Evolutionary conservation across 2,329 filamentous ascomycete genomes (phyloP).

Genomic region (Orbilia blumenaviensis): DNA sequence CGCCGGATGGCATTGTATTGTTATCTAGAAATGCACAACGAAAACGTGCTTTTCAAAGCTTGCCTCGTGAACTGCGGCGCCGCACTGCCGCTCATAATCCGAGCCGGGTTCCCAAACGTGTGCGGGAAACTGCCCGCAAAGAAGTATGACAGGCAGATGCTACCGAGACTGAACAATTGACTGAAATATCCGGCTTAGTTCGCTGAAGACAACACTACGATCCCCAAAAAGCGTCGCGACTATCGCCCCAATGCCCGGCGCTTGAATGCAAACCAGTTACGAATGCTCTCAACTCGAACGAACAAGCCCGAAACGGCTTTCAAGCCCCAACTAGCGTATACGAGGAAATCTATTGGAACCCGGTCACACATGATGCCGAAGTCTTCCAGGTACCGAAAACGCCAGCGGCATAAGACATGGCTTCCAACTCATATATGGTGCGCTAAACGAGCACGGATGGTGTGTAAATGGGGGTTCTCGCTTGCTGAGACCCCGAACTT

Average conservation of each 20-base stretch:
- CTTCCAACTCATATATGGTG: slow-evolving; percentile 94
- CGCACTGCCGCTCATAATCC: slow-evolving; percentile 95
- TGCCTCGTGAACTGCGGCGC: slow-evolving; percentile 83
- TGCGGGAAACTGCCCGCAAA: slow-evolving; percentile 64
- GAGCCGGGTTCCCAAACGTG: slow-evolving; percentile 81
- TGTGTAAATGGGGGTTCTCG: slow-evolving; percentile 86
- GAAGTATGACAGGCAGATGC: slow-evolving; percentile 55
- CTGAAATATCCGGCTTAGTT: slow-evolving; percentile 23
- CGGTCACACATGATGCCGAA: slow-evolving; percentile 65
- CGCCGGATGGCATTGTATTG: neutral
- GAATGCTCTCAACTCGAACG: slow-evolving; percentile 53
- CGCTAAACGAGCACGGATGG: slow-evolving; percentile 87
- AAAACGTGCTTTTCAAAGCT: slow-evolving; percentile 84
- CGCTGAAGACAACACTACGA: slow-evolving; percentile 33
- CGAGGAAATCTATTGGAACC: slow-evolving; percentile 62
- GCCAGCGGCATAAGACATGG: slow-evolving; percentile 90
- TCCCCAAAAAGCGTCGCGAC: slow-evolving; percentile 26
- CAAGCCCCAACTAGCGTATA: neutral
- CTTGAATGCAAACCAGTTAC: slow-evolving; percentile 58
- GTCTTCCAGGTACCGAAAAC: slow-evolving; percentile 76
- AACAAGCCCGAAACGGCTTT: too few relatives aligned
- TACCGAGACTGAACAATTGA: neutral
- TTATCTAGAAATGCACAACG: slow-evolving; percentile 41
- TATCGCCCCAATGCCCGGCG: slow-evolving; percentile 28
- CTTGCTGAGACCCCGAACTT: slow-evolving; percentile 84